phyloP scores from a whole-genome alignment of 1,139 yeast species.

The Kurtzmaniella natalensis region DNA sequence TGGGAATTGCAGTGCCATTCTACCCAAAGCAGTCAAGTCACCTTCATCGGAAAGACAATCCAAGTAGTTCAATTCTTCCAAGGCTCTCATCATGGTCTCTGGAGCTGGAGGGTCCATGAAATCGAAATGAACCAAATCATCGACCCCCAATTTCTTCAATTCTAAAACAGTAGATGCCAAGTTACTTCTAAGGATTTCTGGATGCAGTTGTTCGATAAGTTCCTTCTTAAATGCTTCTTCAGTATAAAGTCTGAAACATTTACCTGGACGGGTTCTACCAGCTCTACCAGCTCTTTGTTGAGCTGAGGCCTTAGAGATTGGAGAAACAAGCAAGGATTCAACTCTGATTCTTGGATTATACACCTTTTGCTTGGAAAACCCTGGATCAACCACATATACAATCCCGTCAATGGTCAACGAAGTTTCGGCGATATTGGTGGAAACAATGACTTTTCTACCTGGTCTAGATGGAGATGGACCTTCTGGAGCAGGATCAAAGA shows the following conservation, averaged over 20 bases:
- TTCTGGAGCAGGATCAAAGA: slow-evolving; percentile 85
- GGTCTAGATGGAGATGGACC: slow-evolving; percentile 68
- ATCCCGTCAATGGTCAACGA: slow-evolving; percentile 94
- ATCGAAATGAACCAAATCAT: slow-evolving; percentile 95
- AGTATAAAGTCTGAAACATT: slow-evolving; percentile 92
- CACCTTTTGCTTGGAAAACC: slow-evolving; percentile 84
- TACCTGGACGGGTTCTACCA: slow-evolving; percentile 95
- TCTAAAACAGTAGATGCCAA: slow-evolving; percentile 89
- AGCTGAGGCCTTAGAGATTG: slow-evolving; percentile 92
- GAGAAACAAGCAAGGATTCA: slow-evolving; percentile 81
- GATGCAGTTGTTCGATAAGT: slow-evolving; percentile 90
- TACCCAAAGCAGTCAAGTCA: slow-evolving; percentile 80
- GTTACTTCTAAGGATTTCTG: slow-evolving; percentile 89
- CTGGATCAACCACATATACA: slow-evolving; percentile 85
- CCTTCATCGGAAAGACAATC: slow-evolving; percentile 93
- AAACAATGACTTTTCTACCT: slow-evolving; percentile 87
- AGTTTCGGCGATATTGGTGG: slow-evolving; percentile 98
- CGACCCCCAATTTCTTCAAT: slow-evolving; percentile 88
- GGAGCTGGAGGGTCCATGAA: slow-evolving; percentile 99
- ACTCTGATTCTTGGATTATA: slow-evolving; percentile 82
- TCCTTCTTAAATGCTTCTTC: slow-evolving; percentile 96
- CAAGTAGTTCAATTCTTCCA: slow-evolving; percentile 89
- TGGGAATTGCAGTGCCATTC: slow-evolving; percentile 90
- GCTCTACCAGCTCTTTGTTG: slow-evolving; percentile 98
- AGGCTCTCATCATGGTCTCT: slow-evolving; percentile 98